Percentiles rank a stretch among this genome's conserved stretches.
These are phyloP conservation scores for Poa annua DNA, from an alignment of 176 grass and related monocot species.

Conservation along the genomic window DNA sequence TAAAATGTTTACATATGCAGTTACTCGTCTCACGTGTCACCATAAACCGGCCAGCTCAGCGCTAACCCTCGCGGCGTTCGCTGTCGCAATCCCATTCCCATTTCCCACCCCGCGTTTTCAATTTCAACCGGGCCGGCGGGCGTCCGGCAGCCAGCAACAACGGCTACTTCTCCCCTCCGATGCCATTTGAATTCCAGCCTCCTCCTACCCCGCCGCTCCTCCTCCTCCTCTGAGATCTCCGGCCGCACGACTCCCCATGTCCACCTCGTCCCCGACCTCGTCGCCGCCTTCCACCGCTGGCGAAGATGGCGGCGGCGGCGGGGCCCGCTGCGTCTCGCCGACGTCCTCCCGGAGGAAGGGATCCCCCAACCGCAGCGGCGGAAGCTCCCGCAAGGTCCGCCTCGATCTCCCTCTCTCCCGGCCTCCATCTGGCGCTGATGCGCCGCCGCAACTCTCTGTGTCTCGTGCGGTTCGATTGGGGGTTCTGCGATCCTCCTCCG, in stretches of 20 bases:
- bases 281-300: slow-evolving; percentile 17
- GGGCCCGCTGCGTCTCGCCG: slow-evolving; percentile 43
- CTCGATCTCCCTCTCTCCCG: not conserved
- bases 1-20: too few species aligned
- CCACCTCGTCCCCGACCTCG: slow-evolving; percentile 22
- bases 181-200: slow-evolving; percentile 37
- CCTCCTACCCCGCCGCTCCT: not conserved
- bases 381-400: slow-evolving; percentile 56
- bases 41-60: too few species aligned
- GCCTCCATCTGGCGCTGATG: not conserved
- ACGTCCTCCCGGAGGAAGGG: slow-evolving; percentile 38
- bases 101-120: not conserved
- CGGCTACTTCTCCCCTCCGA: slow-evolving; percentile 40
- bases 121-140: not conserved
- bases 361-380: slow-evolving; percentile 51
- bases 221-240: not conserved
- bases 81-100: not conserved
- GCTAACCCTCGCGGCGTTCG: not conserved
- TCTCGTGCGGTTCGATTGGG: not conserved
- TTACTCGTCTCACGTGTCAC: too few species aligned
- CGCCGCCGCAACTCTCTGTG: not conserved
- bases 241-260: slow-evolving; percentile 14
- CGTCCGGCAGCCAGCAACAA: slow-evolving; percentile 23
- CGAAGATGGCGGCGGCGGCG: not conserved
- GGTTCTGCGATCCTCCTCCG: not conserved